Conservation (phyloP, 352 stramenopile species). For the Thraustochytrium sp. region DNA sequence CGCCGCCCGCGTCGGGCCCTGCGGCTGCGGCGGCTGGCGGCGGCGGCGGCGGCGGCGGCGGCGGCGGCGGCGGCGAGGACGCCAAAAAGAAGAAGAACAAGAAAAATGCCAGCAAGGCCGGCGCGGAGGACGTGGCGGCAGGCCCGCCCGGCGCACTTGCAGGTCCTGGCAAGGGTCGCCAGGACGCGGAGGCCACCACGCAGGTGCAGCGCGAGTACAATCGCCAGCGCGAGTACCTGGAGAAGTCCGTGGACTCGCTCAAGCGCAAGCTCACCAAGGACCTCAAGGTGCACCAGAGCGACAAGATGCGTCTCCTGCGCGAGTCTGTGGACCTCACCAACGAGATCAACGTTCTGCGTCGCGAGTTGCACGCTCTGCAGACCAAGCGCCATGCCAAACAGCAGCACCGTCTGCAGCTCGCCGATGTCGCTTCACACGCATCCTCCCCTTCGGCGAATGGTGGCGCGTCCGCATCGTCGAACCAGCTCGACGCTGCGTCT, state of each 20-base stretch:
- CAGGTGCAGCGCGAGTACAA: slow-evolving; percentile 72
- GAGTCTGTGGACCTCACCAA: slow-evolving; percentile 82
- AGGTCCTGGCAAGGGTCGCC: not conserved
- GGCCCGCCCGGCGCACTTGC: not conserved
- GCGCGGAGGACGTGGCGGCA: not conserved
- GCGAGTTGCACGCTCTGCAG: slow-evolving; percentile 50
- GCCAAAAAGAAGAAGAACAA: not conserved
- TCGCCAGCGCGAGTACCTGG: slow-evolving; percentile 80
- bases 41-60: not conserved
- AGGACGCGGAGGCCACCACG: not conserved
- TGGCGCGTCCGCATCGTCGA: too few relatives aligned
- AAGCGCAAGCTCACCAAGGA: slow-evolving; percentile 77
- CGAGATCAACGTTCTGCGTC: slow-evolving; percentile 81
- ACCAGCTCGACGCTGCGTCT: not conserved
- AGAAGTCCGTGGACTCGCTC: slow-evolving; percentile 78
- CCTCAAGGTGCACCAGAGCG: slow-evolving; percentile 53
- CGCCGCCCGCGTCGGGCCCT: not conserved
- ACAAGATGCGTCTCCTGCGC: slow-evolving; percentile 56
- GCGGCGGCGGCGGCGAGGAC: not conserved
- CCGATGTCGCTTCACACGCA: too few relatives aligned
- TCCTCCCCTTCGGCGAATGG: too few relatives aligned
- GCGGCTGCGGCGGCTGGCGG: not conserved
- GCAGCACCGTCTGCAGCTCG: too few relatives aligned
- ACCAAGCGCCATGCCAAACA: not conserved
- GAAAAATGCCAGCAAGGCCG: not conserved